Evolutionary conservation across 176 grass and related monocot species (phyloP), one percentile per base, ranked within the genome.

Genomic region (Avena insularis): DNA sequence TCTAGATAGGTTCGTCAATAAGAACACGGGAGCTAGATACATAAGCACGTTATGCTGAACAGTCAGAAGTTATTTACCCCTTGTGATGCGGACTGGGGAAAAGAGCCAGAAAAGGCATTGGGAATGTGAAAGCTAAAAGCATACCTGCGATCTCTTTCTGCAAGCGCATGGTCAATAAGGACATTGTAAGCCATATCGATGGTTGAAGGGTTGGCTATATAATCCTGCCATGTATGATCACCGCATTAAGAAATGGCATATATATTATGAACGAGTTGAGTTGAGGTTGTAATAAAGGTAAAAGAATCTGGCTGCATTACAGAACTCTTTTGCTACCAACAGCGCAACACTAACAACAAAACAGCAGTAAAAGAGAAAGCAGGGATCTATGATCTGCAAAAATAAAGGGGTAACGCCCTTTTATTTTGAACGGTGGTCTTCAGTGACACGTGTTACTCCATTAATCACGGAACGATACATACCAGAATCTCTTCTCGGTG

Each of bases 111-210:
- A 59, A 81, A 72, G 16, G 87, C 69, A 84, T 53, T 53, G 81
- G 57, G 57, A 67, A 48, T 69, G 43, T 87, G 33, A 59, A 71
- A 68, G 71, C 50, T 53, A 56, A 80, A 86, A 91, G 71, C 78
- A 86, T 90, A 98, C 97, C 97, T 99, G 55, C 97, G 86, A 85
- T 99, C 97, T 89, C 90, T 95, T 89, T 99, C 94, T 73, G 97
- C 94, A 84, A 99, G 92, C 13, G 97, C 93, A 85, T 99, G 92
- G 72, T 99, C 97, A 59, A 99, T 90, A 67, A 99, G 97, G 31
- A 96, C 91, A 86, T 84, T 94, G 83, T 99, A 99, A 61, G 94
- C 97, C 90, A 99, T 96, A 75, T 99, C 97, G 38, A 92, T 88
- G 73, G 94, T 99, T 79, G 94, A 87, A 43, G 67, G 85, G 89